Evolutionary conservation across 176 grass and related monocot genomes (phyloP).

Genomic region (Rhynchospora tenuis): DNA sequence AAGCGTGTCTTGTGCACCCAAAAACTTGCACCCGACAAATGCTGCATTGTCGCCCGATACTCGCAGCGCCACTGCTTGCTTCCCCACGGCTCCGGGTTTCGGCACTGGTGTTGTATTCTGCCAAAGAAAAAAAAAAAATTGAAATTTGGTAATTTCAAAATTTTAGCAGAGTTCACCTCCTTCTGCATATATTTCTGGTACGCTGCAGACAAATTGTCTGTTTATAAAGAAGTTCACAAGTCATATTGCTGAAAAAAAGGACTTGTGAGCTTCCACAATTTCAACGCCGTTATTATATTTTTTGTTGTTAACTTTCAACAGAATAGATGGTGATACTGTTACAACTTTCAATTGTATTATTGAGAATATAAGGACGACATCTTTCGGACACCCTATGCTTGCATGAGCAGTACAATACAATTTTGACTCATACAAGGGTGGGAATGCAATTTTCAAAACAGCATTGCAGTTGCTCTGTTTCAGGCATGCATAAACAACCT

Average conservation of each 20-base stretch:
- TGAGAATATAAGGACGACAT: too few relatives aligned
- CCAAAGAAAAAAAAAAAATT: neutral
- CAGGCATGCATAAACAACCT: conserved; percentile 33
- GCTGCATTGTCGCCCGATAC: conserved; percentile 87
- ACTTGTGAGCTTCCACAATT: neutral
- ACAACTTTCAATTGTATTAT: too few relatives aligned
- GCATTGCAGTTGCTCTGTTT: conserved; percentile 17
- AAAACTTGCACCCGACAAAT: conserved; percentile 68
- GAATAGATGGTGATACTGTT: neutral
- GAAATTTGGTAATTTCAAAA: neutral
- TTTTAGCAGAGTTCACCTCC: neutral
- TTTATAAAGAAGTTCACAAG: neutral
- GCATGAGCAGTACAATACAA: neutral
- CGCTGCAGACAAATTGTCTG: neutral
- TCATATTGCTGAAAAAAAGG: neutral
- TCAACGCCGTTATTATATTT: neutral
- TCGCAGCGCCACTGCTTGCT: conserved; percentile 81
- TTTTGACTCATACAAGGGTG: neutral
- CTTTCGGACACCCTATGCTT: too few relatives aligned
- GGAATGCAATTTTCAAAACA: conserved; percentile 2
- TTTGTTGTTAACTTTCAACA: neutral
- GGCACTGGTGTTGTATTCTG: conserved; percentile 85
- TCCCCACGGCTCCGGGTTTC: conserved; percentile 52
- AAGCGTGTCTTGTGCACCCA: conserved; percentile 90
- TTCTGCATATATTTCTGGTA: neutral